Evolutionary conservation across 441 rosid species (phyloP).

Genomic region (Isatis lusitanica): DNA sequence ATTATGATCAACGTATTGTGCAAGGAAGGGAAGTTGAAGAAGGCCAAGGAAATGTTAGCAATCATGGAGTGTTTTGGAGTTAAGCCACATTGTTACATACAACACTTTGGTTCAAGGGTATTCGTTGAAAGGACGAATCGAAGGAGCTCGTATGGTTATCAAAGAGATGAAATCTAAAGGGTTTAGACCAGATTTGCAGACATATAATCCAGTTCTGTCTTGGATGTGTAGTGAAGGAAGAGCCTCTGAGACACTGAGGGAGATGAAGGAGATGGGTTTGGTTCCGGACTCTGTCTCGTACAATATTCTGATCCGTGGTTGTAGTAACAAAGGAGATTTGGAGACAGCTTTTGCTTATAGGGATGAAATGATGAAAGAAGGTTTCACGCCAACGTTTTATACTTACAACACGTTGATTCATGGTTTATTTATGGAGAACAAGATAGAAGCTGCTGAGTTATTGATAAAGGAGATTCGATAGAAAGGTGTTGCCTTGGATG

Average conservation of each 20-base stretch:
- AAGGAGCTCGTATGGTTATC: slow-evolving; percentile 67
- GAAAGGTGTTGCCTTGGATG: slow-evolving; percentile 60
- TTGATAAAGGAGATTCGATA: slow-evolving; percentile 66
- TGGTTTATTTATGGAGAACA: slow-evolving; percentile 71
- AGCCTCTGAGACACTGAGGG: slow-evolving; percentile 50
- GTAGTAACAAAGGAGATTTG: slow-evolving; percentile 65
- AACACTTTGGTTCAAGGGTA: slow-evolving; percentile 80
- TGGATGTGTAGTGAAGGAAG: slow-evolving; percentile 79
- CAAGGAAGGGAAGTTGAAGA: slow-evolving; percentile 88
- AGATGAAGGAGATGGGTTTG: slow-evolving; percentile 66
- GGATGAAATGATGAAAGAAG: slow-evolving; percentile 75
- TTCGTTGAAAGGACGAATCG: slow-evolving; percentile 60
- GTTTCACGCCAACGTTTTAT: slow-evolving; percentile 64
- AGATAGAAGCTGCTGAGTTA: slow-evolving; percentile 57
- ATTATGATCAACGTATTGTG: slow-evolving; percentile 89
- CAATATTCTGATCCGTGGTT: slow-evolving; percentile 77
- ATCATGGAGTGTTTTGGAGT: slow-evolving; percentile 71
- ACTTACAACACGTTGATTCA: slow-evolving; percentile 83
- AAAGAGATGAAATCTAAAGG: slow-evolving; percentile 65
- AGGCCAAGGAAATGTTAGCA: slow-evolving; percentile 67
- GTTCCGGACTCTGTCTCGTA: slow-evolving; percentile 74
- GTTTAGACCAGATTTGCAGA: slow-evolving; percentile 64
- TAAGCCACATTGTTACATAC: slow-evolving; percentile 71
- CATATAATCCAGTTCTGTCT: slow-evolving; percentile 67
- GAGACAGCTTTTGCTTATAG: slow-evolving; percentile 62